These are phyloP conservation scores for Aspergillus heteromorphus DNA, from an alignment of 495 filamentous ascomycete genomes.

Conservation along the genomic window DNA sequence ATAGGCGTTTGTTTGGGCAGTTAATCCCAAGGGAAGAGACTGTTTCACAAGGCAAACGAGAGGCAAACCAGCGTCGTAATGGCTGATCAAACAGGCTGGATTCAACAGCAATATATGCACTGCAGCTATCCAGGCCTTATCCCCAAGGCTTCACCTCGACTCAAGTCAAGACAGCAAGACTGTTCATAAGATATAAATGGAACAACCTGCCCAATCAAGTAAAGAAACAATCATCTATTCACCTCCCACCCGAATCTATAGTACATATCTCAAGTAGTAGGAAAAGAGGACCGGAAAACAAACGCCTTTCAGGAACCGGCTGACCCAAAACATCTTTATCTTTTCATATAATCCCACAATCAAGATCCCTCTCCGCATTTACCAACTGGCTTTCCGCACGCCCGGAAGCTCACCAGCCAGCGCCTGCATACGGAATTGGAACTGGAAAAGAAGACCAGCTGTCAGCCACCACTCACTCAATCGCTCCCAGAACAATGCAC, in stretches of 20 bases:
- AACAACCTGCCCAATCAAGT: too few species aligned
- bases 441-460: constrained; percentile 49
- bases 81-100: too few species aligned
- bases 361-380: constrained; percentile 10
- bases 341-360: background rate
- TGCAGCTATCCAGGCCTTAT: too few species aligned
- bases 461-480: background rate
- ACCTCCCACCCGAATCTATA: constrained; percentile 19
- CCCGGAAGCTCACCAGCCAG: constrained; percentile 84
- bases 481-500: too few species aligned
- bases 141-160: too few species aligned
- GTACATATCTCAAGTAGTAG: constrained; percentile 25
- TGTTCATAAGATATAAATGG: too few species aligned
- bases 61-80: too few species aligned
- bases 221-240: background rate
- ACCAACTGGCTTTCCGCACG: constrained; percentile 96
- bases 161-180: too few species aligned
- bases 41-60: background rate
- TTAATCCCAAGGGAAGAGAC: background rate
- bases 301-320: constrained; percentile 27
- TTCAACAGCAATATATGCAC: too few species aligned
- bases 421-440: constrained; percentile 85
- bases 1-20: background rate
- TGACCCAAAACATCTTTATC: constrained; percentile 17
- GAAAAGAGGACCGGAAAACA: constrained; percentile 17